Conservation (phyloP, 1,284 basidiomycete species). For the Trichosporon inkin region DNA sequence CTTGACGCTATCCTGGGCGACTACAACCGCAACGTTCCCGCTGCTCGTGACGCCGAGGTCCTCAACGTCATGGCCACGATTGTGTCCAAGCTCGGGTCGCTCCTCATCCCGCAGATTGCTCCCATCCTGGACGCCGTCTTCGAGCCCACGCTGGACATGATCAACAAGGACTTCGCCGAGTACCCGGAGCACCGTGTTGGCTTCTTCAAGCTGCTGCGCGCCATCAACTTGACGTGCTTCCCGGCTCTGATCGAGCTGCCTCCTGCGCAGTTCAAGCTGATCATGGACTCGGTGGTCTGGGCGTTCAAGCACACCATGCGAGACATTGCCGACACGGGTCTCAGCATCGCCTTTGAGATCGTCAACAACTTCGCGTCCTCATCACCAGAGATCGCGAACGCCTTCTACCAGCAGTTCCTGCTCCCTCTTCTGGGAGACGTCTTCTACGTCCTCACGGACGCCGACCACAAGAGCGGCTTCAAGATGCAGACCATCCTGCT, state of each 20-base stretch:
- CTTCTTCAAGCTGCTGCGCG: slow-evolving; percentile 93
- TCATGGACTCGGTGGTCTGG: slow-evolving; percentile 99
- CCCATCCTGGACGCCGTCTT: slow-evolving; percentile 96
- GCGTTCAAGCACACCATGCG: slow-evolving; percentile 99
- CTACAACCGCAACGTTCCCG: slow-evolving; percentile 90
- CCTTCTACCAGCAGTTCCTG: slow-evolving; percentile 89
- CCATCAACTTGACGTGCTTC: slow-evolving; percentile 95
- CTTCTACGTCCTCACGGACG: slow-evolving; percentile 95
- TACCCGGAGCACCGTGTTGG: slow-evolving; percentile 96
- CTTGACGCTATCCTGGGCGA: slow-evolving; percentile 96
- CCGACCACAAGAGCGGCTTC: slow-evolving; percentile 98
- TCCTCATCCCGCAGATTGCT: slow-evolving; percentile 91
- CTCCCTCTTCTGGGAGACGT: slow-evolving; percentile 91
- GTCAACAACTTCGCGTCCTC: slow-evolving; percentile 91
- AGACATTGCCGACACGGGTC: slow-evolving; percentile 92
- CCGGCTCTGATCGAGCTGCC: slow-evolving; percentile 83
- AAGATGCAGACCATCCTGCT: slow-evolving; percentile 86
- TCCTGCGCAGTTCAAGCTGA: slow-evolving; percentile 91
- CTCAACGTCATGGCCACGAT: slow-evolving; percentile 99
- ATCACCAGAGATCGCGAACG: slow-evolving; percentile 70
- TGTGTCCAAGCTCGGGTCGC: slow-evolving; percentile 72
- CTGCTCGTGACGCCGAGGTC: slow-evolving; percentile 94
- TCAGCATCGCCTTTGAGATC: slow-evolving; percentile 90
- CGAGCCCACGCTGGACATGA: slow-evolving; percentile 96
- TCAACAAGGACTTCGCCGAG: slow-evolving; percentile 97